Base-by-base conservation (phyloP, 2,329 filamentous ascomycete species). In the Zymoseptoria passerinii region DNA sequence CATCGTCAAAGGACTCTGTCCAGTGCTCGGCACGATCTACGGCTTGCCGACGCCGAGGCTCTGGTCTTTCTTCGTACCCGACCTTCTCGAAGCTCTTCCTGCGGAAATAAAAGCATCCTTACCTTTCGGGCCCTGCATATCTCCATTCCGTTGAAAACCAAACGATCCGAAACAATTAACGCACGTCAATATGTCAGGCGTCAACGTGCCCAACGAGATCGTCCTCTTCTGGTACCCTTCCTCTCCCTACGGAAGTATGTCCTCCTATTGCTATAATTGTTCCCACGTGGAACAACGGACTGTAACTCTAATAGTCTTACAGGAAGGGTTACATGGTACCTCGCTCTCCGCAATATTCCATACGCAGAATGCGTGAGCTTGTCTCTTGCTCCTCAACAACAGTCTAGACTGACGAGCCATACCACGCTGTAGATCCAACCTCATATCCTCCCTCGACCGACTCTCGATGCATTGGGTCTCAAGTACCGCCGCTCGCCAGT, bases 401-500 rank as follows among this genome's bases (percentile, higher is more conserved):
- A 53, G 28, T 13, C 44, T 20, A 52, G 40, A 53, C 57, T 63
- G 54, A 63, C 49, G 51, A 28, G 13, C 16, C 13, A 18, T 7
- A 29, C 44, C 49, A 9, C 4, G 2, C 23, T 4, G 27, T 52
- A 69, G 85, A 72, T 84, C 53, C 86, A 90, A 83, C 85, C 87
- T 0, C 74, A 77, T 2, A 78, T 81, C 35, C 76, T 89, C 68
- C 87, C 87, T 6, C 83, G 87, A 27, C 85, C 85, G 0, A 85
- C 88, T 68, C 68, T 89, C 13, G 72, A 75, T 18, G 74, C 76
- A 1, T 77, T 90, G 13, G 85, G 84, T 27, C 77, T 89, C 56
- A 74, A 77, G 6, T 86, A 91, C 73, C 81, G 87, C 3, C 85
- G 87, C 58, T 89, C 89, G 58, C 87, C 87, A 1, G 68, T 90